These are phyloP conservation scores for Fusarium temperatum DNA, from an alignment of 2,329 filamentous ascomycete genomes.

Conservation along the genomic window DNA sequence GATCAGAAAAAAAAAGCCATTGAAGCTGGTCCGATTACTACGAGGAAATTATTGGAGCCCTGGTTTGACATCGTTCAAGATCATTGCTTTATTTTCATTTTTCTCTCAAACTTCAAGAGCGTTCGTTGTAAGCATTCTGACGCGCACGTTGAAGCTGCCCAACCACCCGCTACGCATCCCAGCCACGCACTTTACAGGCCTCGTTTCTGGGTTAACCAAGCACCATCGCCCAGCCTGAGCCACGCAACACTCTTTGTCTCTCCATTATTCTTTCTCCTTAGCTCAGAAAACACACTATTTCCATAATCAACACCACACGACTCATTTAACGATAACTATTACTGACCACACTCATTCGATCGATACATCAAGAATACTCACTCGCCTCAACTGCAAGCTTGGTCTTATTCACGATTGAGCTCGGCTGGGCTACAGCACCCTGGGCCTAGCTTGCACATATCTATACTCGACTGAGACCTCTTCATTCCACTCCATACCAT, in stretches of 20 bases:
- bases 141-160: conserved; percentile 19
- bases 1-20: neutral
- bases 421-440: conserved; percentile 44
- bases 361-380: neutral
- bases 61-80: neutral
- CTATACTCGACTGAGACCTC: conserved; percentile 29
- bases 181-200: conserved; percentile 39
- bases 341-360: neutral
- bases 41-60: neutral
- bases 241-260: conserved; percentile 15
- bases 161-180: conserved; percentile 37
- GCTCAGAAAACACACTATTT: neutral
- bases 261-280: neutral
- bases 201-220: conserved; percentile 46
- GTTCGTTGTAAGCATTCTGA: conserved; percentile 3
- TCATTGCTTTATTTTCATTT: neutral
- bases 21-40: too few relatives aligned
- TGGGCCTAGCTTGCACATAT: conserved; percentile 34
- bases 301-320: neutral
- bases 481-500: conserved; percentile 24
- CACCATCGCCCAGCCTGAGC: conserved; percentile 25
- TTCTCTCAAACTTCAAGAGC: neutral
- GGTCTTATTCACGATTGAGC: conserved; percentile 21
- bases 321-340: neutral
- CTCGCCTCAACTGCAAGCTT: neutral